Evolutionary conservation across 306 rosid genomes (phyloP), one percentile per base, ranked within the genome.

Genomic region (Sophora flavescens): DNA sequence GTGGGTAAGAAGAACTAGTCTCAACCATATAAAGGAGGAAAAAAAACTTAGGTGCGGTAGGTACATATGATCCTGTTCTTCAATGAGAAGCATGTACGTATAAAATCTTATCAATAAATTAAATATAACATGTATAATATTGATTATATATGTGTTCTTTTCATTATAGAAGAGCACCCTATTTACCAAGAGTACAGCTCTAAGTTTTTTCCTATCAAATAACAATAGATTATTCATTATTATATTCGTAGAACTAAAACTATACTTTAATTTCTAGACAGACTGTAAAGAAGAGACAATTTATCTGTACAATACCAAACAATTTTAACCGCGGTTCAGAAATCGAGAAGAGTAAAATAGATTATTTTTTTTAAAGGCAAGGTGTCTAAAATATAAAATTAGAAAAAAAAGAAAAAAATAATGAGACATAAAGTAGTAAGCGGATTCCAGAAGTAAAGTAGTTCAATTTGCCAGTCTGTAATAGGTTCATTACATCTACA

Each of bases 261-360:
- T n/a, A 59, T 9, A 71, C 64, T 58, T 56, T 22, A 22, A 22
- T 22, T 76, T 41, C 45, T 57, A 67, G 87, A 81, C 86, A 82
- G 84, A 73, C 89, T 84, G 90, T 77, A 82, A 86, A 82, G 78
- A 78, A 53, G 83, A 75, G 14, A 80, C 78, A 45, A 41, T 22
- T 51, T 63, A 72, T 76, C 86, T 86, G 80, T 77, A 54, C 81
- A 77, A 35, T 78, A 72, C 75, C 83, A 64, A 65, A 66, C 45
- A 41, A 58, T 72, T n/a, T 60, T 45, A 53, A 79, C 65, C 67
- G 74, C 26, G 76, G 5, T 22, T 57, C 57, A 63, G 35, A 22
- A 65, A 76, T 4, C 14, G 41, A 41, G 35, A 47, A 8, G 11
- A 32, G 26, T 5, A 50, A 70, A 39, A n/a, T n/a, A n/a, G n/a